Evolutionary conservation across 2,329 filamentous ascomycete species (phyloP), one percentile per base, ranked within the genome.

Genomic region (Pseudogymnoascus sp.): DNA sequence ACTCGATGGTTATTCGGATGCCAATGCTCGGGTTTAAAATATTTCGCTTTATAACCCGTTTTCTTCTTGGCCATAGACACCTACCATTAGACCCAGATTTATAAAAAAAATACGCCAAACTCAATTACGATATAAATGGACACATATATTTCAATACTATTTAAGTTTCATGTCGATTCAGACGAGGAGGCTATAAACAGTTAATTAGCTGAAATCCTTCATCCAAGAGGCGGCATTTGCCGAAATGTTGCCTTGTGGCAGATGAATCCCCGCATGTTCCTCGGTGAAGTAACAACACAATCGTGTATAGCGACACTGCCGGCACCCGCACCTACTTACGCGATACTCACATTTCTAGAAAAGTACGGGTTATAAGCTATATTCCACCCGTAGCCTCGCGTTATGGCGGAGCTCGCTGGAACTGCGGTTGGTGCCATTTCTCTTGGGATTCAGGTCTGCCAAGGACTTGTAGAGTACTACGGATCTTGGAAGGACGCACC

Each of bases 381-480:
- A 38, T 38, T 16, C 37, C 37, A 38, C 37, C 37, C 37, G 37
- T 16, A 31, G 16, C 37, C 14, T 16, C 37, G 37, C 5, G 37
- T 7, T 1, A 53, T 53, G 44, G 44, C 44, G 11, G 44, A 53
- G n/a, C 11, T 61, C 11, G 37, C 23, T 50, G 60, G 34, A 11
- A 61, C 34, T 16, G 60, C 37, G 10, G 60, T 50, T 50, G 60
- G 60, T 5, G 36, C 23, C 18, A 46, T 61, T 21, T 56, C 60
- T 12, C 21, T 61, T 7, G 60, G 60, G 18, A 46, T 62, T 23
- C 60, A 59, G 25, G 60, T 62, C 1, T 50, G 18, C 21, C 60
- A 59, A 18, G 36, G 18, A 23, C 38, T 62, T 18, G 18, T 62
- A 18, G 18, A 59, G 23, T 62, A 50, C 60, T 62, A 62, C 37